A percentile compares a stretch with the other conserved stretches of the same genome.
phyloP scores from a whole-genome alignment of 2,329 filamentous ascomycete species.

The Botrytis byssoidea region DNA sequence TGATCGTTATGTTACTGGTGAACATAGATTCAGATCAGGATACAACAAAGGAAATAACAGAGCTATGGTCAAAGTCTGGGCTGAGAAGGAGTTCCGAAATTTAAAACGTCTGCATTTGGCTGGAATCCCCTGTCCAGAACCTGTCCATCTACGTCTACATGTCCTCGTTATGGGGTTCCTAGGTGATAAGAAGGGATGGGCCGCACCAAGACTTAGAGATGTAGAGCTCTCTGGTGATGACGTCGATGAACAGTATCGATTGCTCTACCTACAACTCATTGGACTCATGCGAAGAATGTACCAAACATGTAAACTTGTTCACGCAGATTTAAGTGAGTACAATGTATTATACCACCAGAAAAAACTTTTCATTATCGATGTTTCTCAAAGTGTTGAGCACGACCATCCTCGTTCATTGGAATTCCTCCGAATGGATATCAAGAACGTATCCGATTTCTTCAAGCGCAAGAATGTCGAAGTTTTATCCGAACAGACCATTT shows the following conservation, averaged over 20 bases:
- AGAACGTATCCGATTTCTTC: constrained; percentile 95
- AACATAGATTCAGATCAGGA: constrained; percentile 85
- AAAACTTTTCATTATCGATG: constrained; percentile 90
- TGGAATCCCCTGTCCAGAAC: constrained; percentile 87
- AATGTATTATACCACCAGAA: constrained; percentile 87
- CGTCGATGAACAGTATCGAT: constrained; percentile 69
- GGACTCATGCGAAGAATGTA: constrained; percentile 92
- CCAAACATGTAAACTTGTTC: constrained; percentile 85
- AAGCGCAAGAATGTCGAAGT: constrained; percentile 78
- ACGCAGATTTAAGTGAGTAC: constrained; percentile 97
- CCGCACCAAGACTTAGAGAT: constrained; percentile 85
- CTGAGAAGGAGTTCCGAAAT: constrained; percentile 97
- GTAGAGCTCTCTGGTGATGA: constrained; percentile 71
- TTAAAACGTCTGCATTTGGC: constrained; percentile 78
- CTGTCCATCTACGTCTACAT: constrained; percentile 85
- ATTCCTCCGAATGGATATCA: constrained; percentile 97
- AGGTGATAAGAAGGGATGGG: constrained; percentile 80
- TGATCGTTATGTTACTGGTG: constrained; percentile 91
- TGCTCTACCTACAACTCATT: constrained; percentile 78
- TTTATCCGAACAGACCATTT: constrained; percentile 75
- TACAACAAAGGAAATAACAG: constrained; percentile 94
- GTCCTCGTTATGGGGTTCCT: constrained; percentile 94
- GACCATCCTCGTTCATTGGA: constrained; percentile 91
- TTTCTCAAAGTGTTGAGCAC: constrained; percentile 95
- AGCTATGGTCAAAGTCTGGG: constrained; percentile 98